These are phyloP conservation scores for Colletotrichum sp. DNA, from an alignment of 2,329 filamentous ascomycete genomes.

Conservation along the genomic window DNA sequence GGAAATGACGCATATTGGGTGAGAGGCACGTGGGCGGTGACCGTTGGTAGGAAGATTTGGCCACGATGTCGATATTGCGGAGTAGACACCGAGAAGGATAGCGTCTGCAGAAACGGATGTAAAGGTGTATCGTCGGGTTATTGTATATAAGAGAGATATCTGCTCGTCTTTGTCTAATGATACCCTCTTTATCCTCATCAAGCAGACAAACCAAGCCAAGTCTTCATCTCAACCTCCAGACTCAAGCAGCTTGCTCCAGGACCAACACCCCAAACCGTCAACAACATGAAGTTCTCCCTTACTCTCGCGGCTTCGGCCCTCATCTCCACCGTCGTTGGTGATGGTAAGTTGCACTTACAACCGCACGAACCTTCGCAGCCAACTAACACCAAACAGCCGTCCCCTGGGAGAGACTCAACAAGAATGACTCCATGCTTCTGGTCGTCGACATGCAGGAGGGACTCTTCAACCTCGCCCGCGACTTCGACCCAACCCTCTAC, in stretches of 20 bases:
- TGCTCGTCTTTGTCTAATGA: background rate
- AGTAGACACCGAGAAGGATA: background rate
- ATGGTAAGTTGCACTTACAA: background rate
- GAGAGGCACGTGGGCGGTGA: background rate
- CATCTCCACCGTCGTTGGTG: conserved; percentile 12
- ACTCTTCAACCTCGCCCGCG: conserved; percentile 55
- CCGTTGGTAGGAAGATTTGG: background rate
- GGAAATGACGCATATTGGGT: background rate
- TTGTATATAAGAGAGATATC: background rate
- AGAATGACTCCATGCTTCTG: conserved; percentile 37
- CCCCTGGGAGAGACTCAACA: conserved; percentile 39
- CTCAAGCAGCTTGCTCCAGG: background rate
- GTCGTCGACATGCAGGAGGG: conserved; percentile 43
- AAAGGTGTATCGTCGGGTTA: background rate
- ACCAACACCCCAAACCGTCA: background rate
- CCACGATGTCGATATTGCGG: background rate
- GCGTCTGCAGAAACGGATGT: background rate
- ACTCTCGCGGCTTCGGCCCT: conserved; percentile 17
- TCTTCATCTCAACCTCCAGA: background rate
- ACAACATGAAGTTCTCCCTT: conserved; percentile 21
- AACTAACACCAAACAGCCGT: conserved; percentile 10
- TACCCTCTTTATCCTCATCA: conserved; percentile 5
- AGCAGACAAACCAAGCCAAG: conserved; percentile 9
- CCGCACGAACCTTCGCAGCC: background rate
- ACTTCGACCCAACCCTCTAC: conserved; percentile 71